Evolutionary conservation across 305 asterid species (phyloP).

Genomic region (Galium porrigens): DNA sequence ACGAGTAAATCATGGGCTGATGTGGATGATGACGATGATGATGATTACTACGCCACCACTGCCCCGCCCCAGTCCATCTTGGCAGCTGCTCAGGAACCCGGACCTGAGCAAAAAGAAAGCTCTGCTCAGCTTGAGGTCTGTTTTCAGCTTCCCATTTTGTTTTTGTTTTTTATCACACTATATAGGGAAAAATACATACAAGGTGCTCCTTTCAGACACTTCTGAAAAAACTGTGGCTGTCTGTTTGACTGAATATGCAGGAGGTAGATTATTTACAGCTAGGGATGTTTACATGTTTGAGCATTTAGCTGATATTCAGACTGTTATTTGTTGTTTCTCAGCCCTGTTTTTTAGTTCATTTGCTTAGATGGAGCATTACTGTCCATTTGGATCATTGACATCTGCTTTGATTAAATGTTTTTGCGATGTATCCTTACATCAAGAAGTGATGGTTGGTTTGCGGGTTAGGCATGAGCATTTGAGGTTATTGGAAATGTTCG

Average conservation of each 20-base stretch:
- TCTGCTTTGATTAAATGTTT: background rate
- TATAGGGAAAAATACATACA: background rate
- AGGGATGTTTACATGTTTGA: background rate
- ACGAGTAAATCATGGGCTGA: slow-evolving; percentile 87
- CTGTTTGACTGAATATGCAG: background rate
- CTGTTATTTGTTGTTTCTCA: background rate
- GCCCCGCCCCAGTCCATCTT: slow-evolving; percentile 78
- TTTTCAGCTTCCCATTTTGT: background rate
- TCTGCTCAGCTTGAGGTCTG: slow-evolving; percentile 21
- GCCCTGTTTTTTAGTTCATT: background rate
- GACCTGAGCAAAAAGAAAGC: slow-evolving; percentile 13
- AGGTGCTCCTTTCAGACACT: background rate
- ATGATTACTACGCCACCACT: slow-evolving; percentile 78
- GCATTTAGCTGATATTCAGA: background rate
- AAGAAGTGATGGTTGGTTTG: background rate
- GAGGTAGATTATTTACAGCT: background rate
- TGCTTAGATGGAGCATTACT: background rate
- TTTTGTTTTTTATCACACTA: background rate
- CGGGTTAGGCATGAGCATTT: background rate
- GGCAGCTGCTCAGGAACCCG: slow-evolving; percentile 22
- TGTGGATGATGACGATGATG: slow-evolving; percentile 91
- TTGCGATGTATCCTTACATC: background rate
- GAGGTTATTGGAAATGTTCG: background rate
- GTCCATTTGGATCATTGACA: background rate
- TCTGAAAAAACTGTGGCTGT: background rate